Evolutionary conservation across 2,329 filamentous ascomycete genomes (phyloP).

Genomic region (Trichoderma harzianum): DNA sequence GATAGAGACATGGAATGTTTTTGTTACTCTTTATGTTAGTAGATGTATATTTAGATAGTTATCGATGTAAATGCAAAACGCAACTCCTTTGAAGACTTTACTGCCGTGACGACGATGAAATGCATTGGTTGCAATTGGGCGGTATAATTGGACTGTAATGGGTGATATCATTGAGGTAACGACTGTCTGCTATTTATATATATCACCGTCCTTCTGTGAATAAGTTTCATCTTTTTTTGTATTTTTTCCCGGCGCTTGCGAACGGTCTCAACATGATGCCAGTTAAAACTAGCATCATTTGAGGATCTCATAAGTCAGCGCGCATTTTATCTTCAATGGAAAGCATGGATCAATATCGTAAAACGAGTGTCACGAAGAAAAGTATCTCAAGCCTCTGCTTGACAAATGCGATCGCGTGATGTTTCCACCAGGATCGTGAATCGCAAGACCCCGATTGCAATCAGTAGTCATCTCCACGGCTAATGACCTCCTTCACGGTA

Average conservation of each 20-base stretch:
- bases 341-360: neutral
- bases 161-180: neutral
- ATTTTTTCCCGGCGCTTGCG: neutral
- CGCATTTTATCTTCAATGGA: neutral
- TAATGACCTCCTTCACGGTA: slow-evolving; percentile 76
- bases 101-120: neutral
- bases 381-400: neutral
- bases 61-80: neutral
- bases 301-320: neutral
- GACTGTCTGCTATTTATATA: neutral
- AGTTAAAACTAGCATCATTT: neutral
- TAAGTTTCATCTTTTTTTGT: neutral
- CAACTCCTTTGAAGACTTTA: neutral
- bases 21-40: neutral
- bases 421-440: neutral
- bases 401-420: neutral
- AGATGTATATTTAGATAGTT: neutral
- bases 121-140: neutral
- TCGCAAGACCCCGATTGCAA: neutral
- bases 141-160: neutral
- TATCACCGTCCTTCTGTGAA: neutral
- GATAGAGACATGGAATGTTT: neutral
- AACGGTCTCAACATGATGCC: neutral
- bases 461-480: slow-evolving; percentile 73
- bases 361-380: neutral